Conservation (phyloP, 2,329 filamentous ascomycete species). For the Penicillium verrucosum region DNA sequence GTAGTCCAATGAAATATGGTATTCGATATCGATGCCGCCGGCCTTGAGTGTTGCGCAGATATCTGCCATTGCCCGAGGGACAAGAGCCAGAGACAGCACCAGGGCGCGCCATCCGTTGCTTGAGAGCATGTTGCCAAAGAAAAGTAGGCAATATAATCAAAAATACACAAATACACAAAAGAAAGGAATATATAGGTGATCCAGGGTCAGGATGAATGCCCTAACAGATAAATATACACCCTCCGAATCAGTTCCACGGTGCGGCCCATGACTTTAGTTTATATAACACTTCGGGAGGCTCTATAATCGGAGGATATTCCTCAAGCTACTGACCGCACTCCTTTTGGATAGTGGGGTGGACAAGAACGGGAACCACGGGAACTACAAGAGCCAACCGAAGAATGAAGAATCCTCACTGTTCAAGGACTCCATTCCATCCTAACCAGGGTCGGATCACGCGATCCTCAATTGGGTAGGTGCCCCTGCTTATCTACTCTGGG, state of each 20-base stretch:
- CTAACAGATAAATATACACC: neutral
- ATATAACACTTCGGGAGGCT: conserved; percentile 1
- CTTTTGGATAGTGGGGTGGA: neutral
- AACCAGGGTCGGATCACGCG: neutral
- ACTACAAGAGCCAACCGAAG: neutral
- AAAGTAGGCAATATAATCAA: neutral
- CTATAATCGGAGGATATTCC: conserved; percentile 2
- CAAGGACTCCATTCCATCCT: neutral
- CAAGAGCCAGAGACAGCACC: conserved; percentile 18
- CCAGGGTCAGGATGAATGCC: neutral
- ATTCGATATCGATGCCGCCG: conserved; percentile 35
- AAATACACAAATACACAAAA: neutral
- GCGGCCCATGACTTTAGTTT: neutral
- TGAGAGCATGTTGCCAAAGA: conserved; percentile 14
- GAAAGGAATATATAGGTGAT: neutral
- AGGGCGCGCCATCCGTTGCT: conserved; percentile 19
- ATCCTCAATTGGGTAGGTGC: neutral
- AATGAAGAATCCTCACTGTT: neutral
- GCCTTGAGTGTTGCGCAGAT: conserved; percentile 41
- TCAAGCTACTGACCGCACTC: neutral
- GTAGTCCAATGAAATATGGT: conserved; percentile 36
- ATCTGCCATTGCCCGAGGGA: conserved; percentile 26
- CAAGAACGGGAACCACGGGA: neutral
- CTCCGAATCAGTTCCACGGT: neutral
- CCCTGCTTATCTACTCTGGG: neutral